Evolutionary conservation across 164 flowering plant species (phyloP).

Genomic region (Echeveria elegans): DNA sequence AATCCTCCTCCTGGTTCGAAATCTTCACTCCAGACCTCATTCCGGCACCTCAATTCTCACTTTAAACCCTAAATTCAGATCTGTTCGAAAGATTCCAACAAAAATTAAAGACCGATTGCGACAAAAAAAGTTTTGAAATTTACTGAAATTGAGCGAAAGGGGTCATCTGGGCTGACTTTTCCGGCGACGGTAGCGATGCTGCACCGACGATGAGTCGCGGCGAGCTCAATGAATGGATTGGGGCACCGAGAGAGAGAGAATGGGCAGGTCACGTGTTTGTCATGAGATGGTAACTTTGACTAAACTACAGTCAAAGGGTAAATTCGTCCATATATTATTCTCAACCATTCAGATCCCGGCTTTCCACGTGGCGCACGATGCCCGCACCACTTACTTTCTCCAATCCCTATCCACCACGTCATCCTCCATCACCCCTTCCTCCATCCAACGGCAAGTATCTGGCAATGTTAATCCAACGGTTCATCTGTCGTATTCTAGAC

Average conservation of each 20-base stretch:
- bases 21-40: not conserved
- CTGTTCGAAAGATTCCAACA: not conserved
- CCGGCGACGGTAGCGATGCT: not conserved
- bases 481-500: not conserved
- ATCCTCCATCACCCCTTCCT: not conserved
- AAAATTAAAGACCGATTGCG: not conserved
- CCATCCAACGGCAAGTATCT: no score
- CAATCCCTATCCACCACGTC: constrained; percentile 1
- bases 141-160: not conserved
- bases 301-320: not conserved
- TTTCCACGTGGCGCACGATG: not conserved
- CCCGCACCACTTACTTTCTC: not conserved
- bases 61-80: not conserved
- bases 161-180: not conserved
- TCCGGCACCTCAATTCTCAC: not conserved
- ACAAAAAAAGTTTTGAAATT: not conserved
- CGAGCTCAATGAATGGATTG: not conserved
- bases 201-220: not conserved
- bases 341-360: not conserved
- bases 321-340: not conserved
- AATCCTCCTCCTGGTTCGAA: constrained; percentile 4
- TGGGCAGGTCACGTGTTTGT: not conserved
- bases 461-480: constrained; percentile 17
- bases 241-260: not conserved
- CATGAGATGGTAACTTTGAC: not conserved